phyloP scores from a whole-genome alignment of 495 filamentous ascomycete genomes.

The Pseudoneurospora amorphoporcata region DNA sequence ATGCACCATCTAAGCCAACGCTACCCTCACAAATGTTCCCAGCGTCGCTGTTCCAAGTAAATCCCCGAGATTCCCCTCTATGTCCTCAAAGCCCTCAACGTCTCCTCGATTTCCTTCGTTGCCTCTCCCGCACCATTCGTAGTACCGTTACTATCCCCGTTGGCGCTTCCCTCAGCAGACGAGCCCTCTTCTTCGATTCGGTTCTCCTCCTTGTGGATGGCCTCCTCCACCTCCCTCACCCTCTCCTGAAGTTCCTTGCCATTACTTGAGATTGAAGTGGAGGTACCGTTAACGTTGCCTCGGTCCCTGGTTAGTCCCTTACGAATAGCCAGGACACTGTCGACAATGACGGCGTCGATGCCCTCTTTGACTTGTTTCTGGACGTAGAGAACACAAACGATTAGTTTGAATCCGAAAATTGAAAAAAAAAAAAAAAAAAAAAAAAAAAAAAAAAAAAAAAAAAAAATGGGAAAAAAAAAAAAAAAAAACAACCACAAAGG shows the following conservation, averaged over 20 bases:
- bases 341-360: conserved; percentile 94
- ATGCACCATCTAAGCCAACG: background rate
- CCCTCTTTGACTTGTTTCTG: conserved; percentile 88
- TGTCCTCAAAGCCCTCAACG: background rate
- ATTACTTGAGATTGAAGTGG: background rate
- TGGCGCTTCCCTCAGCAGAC: background rate
- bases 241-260: conserved; percentile 1
- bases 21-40: background rate
- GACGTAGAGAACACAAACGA: conserved; percentile 1
- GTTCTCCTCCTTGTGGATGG: background rate
- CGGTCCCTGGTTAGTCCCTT: conserved; percentile 34
- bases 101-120: background rate
- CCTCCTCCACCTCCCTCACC: conserved; percentile 3
- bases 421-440: background rate
- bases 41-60: background rate
- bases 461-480: too few species aligned
- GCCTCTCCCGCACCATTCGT: background rate
- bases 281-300: background rate
- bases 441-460: background rate
- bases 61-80: background rate
- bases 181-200: background rate
- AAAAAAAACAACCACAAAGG: too few species aligned
- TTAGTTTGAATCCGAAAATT: conserved; percentile 14
- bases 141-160: background rate
- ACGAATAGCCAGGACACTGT: conserved; percentile 73